phyloP scores from a whole-genome alignment of 1,284 basidiomycete species.

The Microbotryum lychnidis-dioicae region DNA sequence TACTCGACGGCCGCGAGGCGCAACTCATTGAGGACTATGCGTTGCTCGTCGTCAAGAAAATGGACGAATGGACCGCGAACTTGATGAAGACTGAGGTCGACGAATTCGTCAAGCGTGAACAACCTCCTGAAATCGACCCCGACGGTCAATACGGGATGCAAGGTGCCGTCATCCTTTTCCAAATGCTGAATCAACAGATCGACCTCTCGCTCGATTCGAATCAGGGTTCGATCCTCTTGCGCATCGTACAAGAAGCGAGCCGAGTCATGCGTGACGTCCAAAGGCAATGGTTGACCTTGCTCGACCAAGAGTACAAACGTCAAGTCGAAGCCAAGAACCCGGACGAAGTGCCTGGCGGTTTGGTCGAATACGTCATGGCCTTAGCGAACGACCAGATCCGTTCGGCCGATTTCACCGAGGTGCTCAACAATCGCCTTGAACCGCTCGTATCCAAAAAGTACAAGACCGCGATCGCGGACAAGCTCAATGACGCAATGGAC shows the following conservation, averaged over 20 bases:
- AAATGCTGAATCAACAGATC: conserved; percentile 88
- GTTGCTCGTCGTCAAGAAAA: conserved; percentile 81
- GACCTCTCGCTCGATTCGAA: conserved; percentile 93
- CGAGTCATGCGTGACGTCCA: conserved; percentile 88
- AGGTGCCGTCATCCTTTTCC: conserved; percentile 89
- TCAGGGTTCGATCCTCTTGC: conserved; percentile 84
- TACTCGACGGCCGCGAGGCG: conserved; percentile 90
- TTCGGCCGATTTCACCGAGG: conserved; percentile 86
- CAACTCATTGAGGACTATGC: conserved; percentile 92
- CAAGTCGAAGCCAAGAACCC: conserved; percentile 60
- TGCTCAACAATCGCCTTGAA: conserved; percentile 75
- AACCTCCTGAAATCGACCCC: conserved; percentile 78
- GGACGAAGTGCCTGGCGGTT: conserved; percentile 65
- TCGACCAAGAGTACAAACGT: conserved; percentile 81
- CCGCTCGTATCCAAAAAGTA: conserved; percentile 91
- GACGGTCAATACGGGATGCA: conserved; percentile 88
- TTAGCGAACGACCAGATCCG: conserved; percentile 99
- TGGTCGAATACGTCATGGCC: conserved; percentile 94
- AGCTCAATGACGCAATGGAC: conserved; percentile 91
- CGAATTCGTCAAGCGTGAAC: conserved; percentile 72
- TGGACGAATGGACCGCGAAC: conserved; percentile 94
- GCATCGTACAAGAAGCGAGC: conserved; percentile 79
- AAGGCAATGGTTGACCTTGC: conserved; percentile 72
- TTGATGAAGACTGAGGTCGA: conserved; percentile 84
- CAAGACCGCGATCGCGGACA: conserved; percentile 68